Evolutionary conservation across 1,284 basidiomycete species (phyloP), one percentile per base, ranked within the genome.

Genomic region (Ceratobasidium papillatum): DNA sequence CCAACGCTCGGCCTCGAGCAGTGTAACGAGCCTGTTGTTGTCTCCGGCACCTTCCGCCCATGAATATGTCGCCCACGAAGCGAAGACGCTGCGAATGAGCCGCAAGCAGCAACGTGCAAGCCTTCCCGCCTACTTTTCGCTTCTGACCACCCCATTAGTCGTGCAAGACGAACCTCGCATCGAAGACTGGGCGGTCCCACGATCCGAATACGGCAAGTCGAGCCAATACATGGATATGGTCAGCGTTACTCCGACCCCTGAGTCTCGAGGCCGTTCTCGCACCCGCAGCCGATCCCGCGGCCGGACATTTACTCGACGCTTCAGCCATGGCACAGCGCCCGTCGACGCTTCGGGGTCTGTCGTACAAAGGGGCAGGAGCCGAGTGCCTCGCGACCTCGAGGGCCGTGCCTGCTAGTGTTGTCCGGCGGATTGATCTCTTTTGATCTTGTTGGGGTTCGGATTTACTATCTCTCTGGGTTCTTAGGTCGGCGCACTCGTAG

Each of bases 41-140:
- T 64, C 69, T 49, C 58, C 51, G 11, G 49, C 47, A 22, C 47
- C 69, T 51, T 49, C 76, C 17, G 30, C 58, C 32, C 38, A 52
- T 38, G 45, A 74, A 22, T 56, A 73, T 38, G 11, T 45, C 22
- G 45, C 58, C 32, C 56, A 73, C 51, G 58, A 64, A 25, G 45
- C 73, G 71, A 56, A 74, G 62, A 64, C 69, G 9, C 30, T 72
- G 45, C 69, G 69, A n/a, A 49, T 32, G 47, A 86, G 84, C 80
- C 87, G 85, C 78, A 84, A 82, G 78, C 88, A 87, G 78, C 91
- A 89, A 80, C 89, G 91, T 80, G 88, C 89, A 64, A 91, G 89
- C 79, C 86, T 93, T 54, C 91, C 91, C 19, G 88, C 90, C 9
- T 92, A 89, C 82, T 93, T 93, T 81, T 91, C 91, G 62, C 85